Evolutionary conservation across 2,329 filamentous ascomycete species (phyloP), one percentile per base, ranked within the genome.

Genomic region (Aschersonia sp.): DNA sequence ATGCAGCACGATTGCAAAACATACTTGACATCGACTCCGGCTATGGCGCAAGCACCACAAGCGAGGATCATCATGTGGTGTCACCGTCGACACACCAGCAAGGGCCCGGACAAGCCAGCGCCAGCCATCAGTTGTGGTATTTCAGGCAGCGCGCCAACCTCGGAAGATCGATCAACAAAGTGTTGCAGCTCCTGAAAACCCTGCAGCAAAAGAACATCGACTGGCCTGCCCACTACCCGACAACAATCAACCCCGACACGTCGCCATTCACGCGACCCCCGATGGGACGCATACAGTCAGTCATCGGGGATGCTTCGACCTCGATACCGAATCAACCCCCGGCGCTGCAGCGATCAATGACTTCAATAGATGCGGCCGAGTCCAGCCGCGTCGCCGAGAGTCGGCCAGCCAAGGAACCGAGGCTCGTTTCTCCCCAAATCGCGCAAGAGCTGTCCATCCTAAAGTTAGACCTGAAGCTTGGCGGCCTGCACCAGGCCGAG

Each of bases 181-280:
- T 89, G 7, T 79, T 96, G 49, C 87, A 96, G 51, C 79, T 87
- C 2, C 68, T 98, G 54, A 83, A 84, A 62, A 79, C 79, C 50
- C 75, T 98, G 49, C 89, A 94, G 64, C 76, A 89, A 52, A 92
- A 87, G 75, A 98, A 98, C 59, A 70, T 83, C 11, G 78, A 81
- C 59, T 97, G 92, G 92, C 92, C 92, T 1, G 90, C 89, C 33
- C 86, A 94, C 61, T 98, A 98, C 62, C 92, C 92, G 47, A 87
- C 89, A 2, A 81, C 90, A 22, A 22, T 22, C 22, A 22, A 22
- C 22, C 22, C 4, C 81, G 87, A 60, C 73, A 79, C 53, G 61
- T 77, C 70, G 45, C 69, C 73, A 31, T 71, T 75, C 12, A 68
- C 75, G 11, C 72, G 83, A 31, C 82, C 83, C 9, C 73, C 73